Percentiles rank a stretch among this genome's conserved stretches.
Evolutionary conservation across 305 asterid genomes (phyloP).

Genomic region (Withania somnifera): DNA sequence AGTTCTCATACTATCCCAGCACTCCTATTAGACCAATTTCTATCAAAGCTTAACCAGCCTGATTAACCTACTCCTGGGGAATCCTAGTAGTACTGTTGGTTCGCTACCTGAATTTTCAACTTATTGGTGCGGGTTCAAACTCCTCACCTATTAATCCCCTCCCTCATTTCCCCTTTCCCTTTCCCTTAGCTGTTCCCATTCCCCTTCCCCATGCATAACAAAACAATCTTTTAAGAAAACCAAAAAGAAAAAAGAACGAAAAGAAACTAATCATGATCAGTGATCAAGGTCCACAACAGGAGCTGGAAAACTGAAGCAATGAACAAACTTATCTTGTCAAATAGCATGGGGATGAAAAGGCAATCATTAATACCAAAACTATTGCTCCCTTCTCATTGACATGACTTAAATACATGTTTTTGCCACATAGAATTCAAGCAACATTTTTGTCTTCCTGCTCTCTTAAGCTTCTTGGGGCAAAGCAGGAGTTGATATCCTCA

Average conservation of each 20-base stretch:
- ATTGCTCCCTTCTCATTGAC: not conserved
- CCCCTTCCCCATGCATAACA: not conserved
- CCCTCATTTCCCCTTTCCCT: not conserved
- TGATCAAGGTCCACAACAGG: not conserved
- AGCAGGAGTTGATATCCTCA: not conserved
- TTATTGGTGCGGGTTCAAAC: not conserved
- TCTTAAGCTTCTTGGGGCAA: not conserved
- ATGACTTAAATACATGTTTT: not conserved
- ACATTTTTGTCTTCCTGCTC: not conserved
- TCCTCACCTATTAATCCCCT: not conserved
- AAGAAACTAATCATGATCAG: not conserved
- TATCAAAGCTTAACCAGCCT: not conserved
- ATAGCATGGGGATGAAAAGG: not conserved
- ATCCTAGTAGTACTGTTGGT: not conserved
- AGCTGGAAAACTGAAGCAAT: not conserved
- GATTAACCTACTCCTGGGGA: not conserved
- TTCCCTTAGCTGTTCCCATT: not conserved
- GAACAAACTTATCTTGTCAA: not conserved
- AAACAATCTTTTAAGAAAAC: not conserved
- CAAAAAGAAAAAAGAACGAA: not conserved
- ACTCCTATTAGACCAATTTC: not conserved
- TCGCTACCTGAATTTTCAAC: not conserved
- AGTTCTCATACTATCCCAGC: not conserved
- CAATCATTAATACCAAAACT: not conserved
- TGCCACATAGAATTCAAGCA: not conserved